phyloP scores from a whole-genome alignment of 2,329 filamentous ascomycete species.

The Fusarium drepaniforme region DNA sequence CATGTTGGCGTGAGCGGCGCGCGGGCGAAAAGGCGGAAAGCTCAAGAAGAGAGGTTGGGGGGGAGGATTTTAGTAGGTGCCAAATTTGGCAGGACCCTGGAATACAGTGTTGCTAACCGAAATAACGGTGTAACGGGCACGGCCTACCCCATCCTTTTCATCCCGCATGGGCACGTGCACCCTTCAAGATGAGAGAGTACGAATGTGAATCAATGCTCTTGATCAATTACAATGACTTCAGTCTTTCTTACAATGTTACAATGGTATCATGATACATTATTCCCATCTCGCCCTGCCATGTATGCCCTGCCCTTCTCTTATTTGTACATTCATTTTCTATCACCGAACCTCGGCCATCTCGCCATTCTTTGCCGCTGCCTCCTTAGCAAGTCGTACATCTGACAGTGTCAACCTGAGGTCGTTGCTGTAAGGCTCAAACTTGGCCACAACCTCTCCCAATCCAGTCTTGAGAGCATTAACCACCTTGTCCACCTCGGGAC shows the following conservation, averaged over 20 bases:
- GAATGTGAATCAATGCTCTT: neutral
- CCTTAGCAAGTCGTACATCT: constrained; percentile 81
- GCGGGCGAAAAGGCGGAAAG: constrained; percentile 26
- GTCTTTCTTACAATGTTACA: constrained; percentile 25
- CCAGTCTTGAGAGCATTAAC: constrained; percentile 73
- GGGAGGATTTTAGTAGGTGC: neutral
- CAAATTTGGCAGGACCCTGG: constrained; percentile 21
- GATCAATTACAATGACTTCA: neutral
- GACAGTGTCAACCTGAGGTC: constrained; percentile 77
- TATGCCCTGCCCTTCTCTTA: neutral
- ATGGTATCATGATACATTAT: constrained; percentile 47
- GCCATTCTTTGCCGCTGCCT: constrained; percentile 57
- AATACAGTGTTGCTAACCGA: neutral
- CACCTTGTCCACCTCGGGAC: constrained; percentile 78
- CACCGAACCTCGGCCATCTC: constrained; percentile 48
- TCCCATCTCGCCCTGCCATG: constrained; percentile 27
- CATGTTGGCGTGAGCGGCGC: constrained; percentile 27
- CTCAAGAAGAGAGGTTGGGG: constrained; percentile 38
- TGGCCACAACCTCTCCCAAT: constrained; percentile 73
- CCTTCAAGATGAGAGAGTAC: neutral
- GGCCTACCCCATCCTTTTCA: constrained; percentile 20
- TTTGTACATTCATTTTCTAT: constrained; percentile 10
- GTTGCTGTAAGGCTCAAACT: constrained; percentile 80
- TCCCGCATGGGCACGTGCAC: constrained; percentile 9
- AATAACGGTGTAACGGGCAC: constrained; percentile 14